Evolutionary conservation across 1,284 basidiomycete species (phyloP).

Genomic region (Cryptococcus deneoformans): DNA sequence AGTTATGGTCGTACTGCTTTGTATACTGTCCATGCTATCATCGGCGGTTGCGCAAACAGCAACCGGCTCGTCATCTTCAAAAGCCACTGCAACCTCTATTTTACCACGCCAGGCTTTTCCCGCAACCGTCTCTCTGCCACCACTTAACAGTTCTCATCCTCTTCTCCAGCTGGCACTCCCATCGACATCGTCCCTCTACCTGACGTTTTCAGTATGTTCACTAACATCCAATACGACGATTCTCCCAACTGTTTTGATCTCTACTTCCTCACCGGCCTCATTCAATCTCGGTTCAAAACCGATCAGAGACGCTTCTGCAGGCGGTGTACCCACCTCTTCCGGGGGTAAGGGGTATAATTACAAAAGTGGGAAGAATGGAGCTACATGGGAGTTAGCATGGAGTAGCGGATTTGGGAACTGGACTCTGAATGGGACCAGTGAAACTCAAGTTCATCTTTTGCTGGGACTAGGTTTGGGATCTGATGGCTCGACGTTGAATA

Average conservation of each 20-base stretch:
- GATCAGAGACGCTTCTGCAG: conserved; percentile 59
- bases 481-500: conserved; percentile 41
- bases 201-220: conserved; percentile 32
- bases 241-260: conserved; percentile 25
- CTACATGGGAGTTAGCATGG: conserved; percentile 55
- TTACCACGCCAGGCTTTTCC: no score
- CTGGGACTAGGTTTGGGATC: conserved; percentile 53
- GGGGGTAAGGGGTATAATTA: conserved; percentile 50
- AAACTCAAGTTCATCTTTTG: conserved; percentile 11
- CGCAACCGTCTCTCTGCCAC: conserved; percentile 9
- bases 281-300: conserved; percentile 54
- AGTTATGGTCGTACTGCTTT: no score
- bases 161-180: conserved; percentile 22
- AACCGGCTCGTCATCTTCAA: no score
- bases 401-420: conserved; percentile 60
- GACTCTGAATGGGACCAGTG: conserved; percentile 53
- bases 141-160: conserved; percentile 22
- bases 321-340: conserved; percentile 45
- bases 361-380: conserved; percentile 46
- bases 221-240: conserved; percentile 25
- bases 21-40: no score
- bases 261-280: conserved; percentile 51
- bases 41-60: no score
- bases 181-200: conserved; percentile 12
- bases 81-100: no score